phyloP scores from a whole-genome alignment of 352 stramenopile species.

The Aphanomyces cochlioides region DNA sequence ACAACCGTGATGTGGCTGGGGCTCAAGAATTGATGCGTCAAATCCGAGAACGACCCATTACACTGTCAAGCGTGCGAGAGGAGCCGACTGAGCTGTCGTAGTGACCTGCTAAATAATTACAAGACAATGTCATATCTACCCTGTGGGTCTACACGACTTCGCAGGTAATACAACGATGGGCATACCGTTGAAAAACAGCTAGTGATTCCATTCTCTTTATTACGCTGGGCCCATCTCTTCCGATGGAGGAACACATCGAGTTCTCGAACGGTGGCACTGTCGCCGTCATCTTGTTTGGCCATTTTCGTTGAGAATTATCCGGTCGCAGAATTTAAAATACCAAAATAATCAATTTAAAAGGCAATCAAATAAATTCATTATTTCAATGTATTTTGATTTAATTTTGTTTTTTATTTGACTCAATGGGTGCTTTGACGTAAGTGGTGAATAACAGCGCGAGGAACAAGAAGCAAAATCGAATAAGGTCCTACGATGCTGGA shows the following conservation, averaged over 20 bases:
- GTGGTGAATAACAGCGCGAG: conserved; percentile 4
- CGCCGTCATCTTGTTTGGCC: too few relatives aligned
- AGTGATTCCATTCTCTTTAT: too few relatives aligned
- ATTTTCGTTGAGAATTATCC: background rate
- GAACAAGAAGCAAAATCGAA: conserved; percentile 22
- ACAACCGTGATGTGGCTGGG: conserved; percentile 21
- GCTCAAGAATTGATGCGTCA: conserved; percentile 20
- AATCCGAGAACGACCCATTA: conserved; percentile 17
- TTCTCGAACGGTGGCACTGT: too few relatives aligned
- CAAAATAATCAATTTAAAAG: background rate
- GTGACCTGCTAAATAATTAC: background rate
- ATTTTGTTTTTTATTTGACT: conserved; percentile 1
- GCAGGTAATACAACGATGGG: too few relatives aligned
- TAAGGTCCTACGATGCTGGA: conserved; percentile 54
- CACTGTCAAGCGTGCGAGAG: conserved; percentile 2
- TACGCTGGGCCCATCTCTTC: too few relatives aligned
- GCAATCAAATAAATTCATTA: background rate
- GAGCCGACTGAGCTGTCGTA: background rate
- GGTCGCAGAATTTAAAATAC: background rate
- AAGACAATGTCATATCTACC: too few relatives aligned
- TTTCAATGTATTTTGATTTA: too few relatives aligned
- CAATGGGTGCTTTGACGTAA: background rate
- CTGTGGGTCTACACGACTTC: too few relatives aligned
- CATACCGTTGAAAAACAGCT: too few relatives aligned
- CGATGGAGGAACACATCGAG: too few relatives aligned